Evolutionary conservation across 2,329 filamentous ascomycete genomes (phyloP), one percentile per base, ranked within the genome.

Genomic region (Colletotrichum liaoningense): DNA sequence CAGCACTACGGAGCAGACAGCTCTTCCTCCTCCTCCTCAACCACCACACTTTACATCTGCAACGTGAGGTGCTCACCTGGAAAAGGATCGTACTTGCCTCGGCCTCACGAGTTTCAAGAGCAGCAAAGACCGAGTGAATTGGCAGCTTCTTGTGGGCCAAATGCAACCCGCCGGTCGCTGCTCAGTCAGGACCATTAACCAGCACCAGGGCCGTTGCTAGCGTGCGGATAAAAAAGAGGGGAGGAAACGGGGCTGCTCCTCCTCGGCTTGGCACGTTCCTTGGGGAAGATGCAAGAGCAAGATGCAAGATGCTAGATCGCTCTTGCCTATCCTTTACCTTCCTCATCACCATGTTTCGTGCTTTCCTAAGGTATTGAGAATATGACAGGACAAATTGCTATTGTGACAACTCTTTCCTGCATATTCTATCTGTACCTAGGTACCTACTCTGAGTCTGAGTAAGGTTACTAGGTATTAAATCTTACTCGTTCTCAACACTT

Each of bases 141-240:
- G 14, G 30, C 12, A 42, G 28, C 63, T 62, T 49, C 38, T 24
- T 55, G 52, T 65, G 67, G 60, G 38, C 38, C 52, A 52, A 16
- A 33, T 52, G 67, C 55, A 49, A 49, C 42, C 42, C 19, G 42
- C 19, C 42, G 19, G 42, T 49, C 16, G 55, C 63, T 19, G 49
- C 16, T 55, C 54, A 33, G 49, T 58, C 64, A 68, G 65, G 49
- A 58, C 65, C 65, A 63, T 35, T 24, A 22, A 33, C 58, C 33
- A 42, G n/a, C n/a, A 30, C 57, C 35, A 62, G 35, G 26, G 58
- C 16, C 38, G 16, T 52, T 28, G 30, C 65, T 72, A 72, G 70
- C 56, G 55, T 69, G 42, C 70, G 66, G 70, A 64, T 59, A 69
- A 73, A 69, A 64, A 69, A 56, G 59, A 60, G 70, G 54, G 70